These are phyloP conservation scores for Hura crepitans DNA, from an alignment of 441 rosid genomes.

Conservation along the genomic window DNA sequence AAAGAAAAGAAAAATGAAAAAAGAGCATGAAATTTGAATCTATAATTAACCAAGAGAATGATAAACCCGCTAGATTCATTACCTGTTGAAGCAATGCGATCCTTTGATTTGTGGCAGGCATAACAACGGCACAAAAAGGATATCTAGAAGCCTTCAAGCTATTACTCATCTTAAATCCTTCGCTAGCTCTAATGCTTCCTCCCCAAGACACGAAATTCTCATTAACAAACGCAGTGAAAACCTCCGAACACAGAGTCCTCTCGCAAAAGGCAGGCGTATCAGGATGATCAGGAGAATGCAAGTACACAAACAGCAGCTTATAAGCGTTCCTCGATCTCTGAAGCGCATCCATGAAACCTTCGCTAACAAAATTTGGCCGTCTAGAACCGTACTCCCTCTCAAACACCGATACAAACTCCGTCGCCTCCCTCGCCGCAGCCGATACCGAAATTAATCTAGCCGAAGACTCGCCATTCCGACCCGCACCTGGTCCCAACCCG, in stretches of 20 bases:
- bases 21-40: background rate
- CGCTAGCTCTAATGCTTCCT: slow-evolving; percentile 84
- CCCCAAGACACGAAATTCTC: slow-evolving; percentile 96
- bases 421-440: slow-evolving; percentile 70
- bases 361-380: slow-evolving; percentile 66
- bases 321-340: slow-evolving; percentile 67
- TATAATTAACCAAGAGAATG: background rate
- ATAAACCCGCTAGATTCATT: background rate
- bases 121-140: slow-evolving; percentile 92
- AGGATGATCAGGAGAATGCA: slow-evolving; percentile 96
- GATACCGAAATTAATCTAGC: slow-evolving; percentile 51
- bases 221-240: slow-evolving; percentile 57
- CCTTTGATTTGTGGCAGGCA: slow-evolving; percentile 92
- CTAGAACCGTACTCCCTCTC: slow-evolving; percentile 68
- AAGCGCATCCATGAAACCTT: slow-evolving; percentile 92
- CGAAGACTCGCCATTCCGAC: slow-evolving; percentile 44
- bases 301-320: slow-evolving; percentile 78
- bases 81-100: slow-evolving; percentile 96
- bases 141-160: slow-evolving; percentile 91
- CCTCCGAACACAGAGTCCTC: slow-evolving; percentile 65
- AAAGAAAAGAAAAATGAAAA: too few species aligned
- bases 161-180: slow-evolving; percentile 98
- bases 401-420: slow-evolving; percentile 61
- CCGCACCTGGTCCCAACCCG: slow-evolving; percentile 53
- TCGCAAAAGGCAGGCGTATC: slow-evolving; percentile 74